Conservation (phyloP, 208 protist species). For the Sergeia podlipaevii region DNA sequence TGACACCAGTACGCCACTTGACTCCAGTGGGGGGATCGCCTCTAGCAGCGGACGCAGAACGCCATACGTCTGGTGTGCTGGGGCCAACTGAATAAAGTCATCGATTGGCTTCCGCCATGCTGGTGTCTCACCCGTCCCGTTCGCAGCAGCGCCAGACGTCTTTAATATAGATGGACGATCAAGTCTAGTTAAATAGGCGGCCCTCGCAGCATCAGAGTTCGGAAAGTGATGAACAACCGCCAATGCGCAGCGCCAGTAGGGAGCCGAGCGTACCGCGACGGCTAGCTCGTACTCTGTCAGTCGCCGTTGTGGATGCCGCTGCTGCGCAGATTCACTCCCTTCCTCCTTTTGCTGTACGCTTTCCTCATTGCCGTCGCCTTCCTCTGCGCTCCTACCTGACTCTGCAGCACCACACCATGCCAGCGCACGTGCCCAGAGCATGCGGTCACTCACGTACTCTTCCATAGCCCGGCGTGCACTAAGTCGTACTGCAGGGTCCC, state of each 20-base stretch:
- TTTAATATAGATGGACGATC: too few relatives aligned
- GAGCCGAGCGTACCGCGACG: constrained; percentile 18
- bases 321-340: too few relatives aligned
- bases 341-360: too few relatives aligned
- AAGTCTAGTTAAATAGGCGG: too few relatives aligned
- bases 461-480: constrained; percentile 32
- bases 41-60: constrained; percentile 28
- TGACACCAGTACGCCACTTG: constrained; percentile 21
- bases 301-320: neutral
- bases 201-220: neutral
- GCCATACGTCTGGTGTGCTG: constrained; percentile 28
- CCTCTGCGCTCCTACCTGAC: neutral
- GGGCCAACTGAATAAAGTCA: constrained; percentile 16
- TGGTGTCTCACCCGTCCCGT: constrained; percentile 2
- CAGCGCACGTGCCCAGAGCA: constrained; percentile 8
- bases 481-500: constrained; percentile 37
- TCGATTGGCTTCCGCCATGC: constrained; percentile 19
- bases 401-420: too few relatives aligned
- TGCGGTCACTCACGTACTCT: constrained; percentile 11
- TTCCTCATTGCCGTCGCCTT: neutral
- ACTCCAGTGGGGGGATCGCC: constrained; percentile 19
- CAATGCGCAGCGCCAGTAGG: constrained; percentile 30
- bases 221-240: constrained; percentile 8
- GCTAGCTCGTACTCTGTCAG: constrained; percentile 11
- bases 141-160: constrained; percentile 12